phyloP scores from a whole-genome alignment of 495 filamentous ascomycete genomes.

The Aspergillus baeticus region DNA sequence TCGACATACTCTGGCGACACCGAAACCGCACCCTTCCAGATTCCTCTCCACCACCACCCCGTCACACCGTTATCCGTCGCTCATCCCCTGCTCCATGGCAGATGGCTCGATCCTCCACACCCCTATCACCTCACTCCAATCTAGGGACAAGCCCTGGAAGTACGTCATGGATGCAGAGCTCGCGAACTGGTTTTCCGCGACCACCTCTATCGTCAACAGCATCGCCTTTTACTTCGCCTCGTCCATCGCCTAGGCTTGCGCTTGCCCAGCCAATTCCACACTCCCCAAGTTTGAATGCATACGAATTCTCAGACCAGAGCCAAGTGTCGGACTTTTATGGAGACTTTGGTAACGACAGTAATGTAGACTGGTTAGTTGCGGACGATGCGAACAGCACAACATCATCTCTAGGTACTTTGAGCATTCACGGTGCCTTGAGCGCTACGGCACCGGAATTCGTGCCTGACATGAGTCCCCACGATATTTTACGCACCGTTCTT shows the following conservation, averaged over 20 bases:
- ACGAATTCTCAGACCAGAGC: slow-evolving; percentile 79
- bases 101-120: slow-evolving; percentile 72
- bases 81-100: slow-evolving; percentile 95
- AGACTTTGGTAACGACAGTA: slow-evolving; percentile 82
- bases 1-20: slow-evolving; percentile 91
- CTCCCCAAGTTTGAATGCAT: slow-evolving; percentile 89
- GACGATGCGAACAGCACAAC: slow-evolving; percentile 79
- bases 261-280: slow-evolving; percentile 95
- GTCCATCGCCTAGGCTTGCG: slow-evolving; percentile 88
- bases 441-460: slow-evolving; percentile 78
- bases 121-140: slow-evolving; percentile 69
- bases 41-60: slow-evolving; percentile 75
- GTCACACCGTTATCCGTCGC: slow-evolving; percentile 85
- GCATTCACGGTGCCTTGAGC: slow-evolving; percentile 63
- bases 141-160: slow-evolving; percentile 75
- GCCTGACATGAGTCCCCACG: slow-evolving; percentile 95
- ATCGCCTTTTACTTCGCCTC: slow-evolving; percentile 92
- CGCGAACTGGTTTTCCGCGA: slow-evolving; percentile 69
- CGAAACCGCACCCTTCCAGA: slow-evolving; percentile 74
- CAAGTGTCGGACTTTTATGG: slow-evolving; percentile 83
- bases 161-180: slow-evolving; percentile 72
- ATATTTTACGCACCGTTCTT: slow-evolving; percentile 94
- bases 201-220: slow-evolving; percentile 48
- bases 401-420: slow-evolving; percentile 66
- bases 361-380: slow-evolving; percentile 92